Base-by-base conservation (phyloP, 441 rosid species). In the Bocquillonia castaneifolia region DNA sequence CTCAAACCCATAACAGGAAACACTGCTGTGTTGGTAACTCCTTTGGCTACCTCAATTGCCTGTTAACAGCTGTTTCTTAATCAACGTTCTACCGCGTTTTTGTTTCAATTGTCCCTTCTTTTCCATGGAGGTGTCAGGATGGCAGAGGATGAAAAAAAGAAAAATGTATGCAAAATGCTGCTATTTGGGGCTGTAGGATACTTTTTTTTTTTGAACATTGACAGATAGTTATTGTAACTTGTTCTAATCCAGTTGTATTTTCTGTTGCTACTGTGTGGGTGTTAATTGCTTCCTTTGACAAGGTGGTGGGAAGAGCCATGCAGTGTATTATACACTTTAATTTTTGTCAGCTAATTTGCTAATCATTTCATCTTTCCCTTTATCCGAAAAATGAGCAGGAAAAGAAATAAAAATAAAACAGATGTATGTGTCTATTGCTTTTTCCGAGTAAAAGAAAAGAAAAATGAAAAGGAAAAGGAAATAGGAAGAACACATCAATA, bases 1-100 rank as follows among this genome's bases (percentile, higher is more conserved):
- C 82, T 73, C 72, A 84, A 81, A 79, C 98, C 98, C 0, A 67
- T 86, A 75, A 78, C 86, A 0, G 87, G 84, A 56, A 90, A 90
- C 28, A 85, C 86, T 0, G 90, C 93, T 44, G 94, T 90, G 67
- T 78, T 90, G 55, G 91, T 90, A 50, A 80, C 90, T 70, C 84
- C 92, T 50, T 61, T 78, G 71, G 83, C 95, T 67, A 79, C 84
- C 59, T 81, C 88, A 69, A 84, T 87, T 22, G 73, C 88, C 69
- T 89, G 91, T 74, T 91, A 81, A 81, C 28, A 54, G 20, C 44
- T 31, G 0, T 56, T 53, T 58, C 59, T 15, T 18, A 74, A 37
- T 56, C 10, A 60, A 36, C 63, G 34, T 40, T 34, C 54, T 0
- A 55, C 67, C 36, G 3, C 23, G 40, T 54, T 29, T 25, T 34